Conservation (phyloP, 208 protist species). For the Acanthamoeba sp. region DNA sequence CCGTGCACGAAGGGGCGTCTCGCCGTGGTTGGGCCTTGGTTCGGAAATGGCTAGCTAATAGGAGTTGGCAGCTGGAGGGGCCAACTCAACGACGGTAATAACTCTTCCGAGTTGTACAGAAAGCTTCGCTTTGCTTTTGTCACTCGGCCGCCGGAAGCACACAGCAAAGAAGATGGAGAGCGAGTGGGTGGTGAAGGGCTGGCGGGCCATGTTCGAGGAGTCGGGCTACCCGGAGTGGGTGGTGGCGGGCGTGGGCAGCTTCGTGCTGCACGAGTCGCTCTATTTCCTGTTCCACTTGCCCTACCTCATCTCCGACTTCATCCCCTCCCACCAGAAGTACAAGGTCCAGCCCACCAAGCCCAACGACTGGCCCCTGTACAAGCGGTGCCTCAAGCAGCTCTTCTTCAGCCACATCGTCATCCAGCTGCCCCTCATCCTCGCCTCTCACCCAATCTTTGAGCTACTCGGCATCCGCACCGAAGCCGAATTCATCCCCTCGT, state of each 20-base stretch:
- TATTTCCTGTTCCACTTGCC: conserved; percentile 79
- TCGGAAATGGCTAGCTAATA: too few species aligned
- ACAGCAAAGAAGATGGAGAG: conserved; percentile 24
- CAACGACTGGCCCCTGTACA: conserved; percentile 69
- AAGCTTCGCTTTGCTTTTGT: neutral
- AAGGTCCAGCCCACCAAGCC: conserved; percentile 82
- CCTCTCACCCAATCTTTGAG: conserved; percentile 78
- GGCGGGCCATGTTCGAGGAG: conserved; percentile 39
- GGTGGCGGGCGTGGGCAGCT: conserved; percentile 75
- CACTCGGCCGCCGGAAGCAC: too few species aligned
- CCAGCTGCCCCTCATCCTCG: conserved; percentile 79
- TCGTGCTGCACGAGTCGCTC: conserved; percentile 79
- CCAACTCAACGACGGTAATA: too few species aligned
- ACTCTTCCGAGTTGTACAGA: too few species aligned
- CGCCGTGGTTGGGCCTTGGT: too few species aligned
- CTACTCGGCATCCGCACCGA: conserved; percentile 62
- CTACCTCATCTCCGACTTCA: conserved; percentile 79
- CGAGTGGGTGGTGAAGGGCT: conserved; percentile 19
- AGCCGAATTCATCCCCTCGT: conserved; percentile 36
- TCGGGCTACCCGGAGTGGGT: conserved; percentile 23
- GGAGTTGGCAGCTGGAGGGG: too few species aligned
- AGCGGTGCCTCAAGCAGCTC: conserved; percentile 77
- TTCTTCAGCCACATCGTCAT: conserved; percentile 80
- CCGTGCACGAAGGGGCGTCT: too few species aligned
- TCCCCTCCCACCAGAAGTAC: conserved; percentile 81